Conservation (phyloP, 1,139 yeast species). For the Pichia sp. region DNA sequence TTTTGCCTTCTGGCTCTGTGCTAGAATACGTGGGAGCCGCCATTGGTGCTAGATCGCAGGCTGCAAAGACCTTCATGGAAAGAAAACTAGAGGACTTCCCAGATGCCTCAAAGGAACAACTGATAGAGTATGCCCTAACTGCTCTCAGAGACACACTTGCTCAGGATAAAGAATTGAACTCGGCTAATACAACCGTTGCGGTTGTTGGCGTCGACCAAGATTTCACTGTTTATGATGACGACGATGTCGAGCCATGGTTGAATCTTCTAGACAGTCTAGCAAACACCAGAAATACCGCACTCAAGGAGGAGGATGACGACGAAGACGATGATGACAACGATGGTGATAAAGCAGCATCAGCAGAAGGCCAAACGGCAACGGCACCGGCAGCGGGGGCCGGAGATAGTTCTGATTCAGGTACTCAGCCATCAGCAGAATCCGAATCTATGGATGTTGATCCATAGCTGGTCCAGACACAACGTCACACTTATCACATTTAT, state of each 20-base stretch:
- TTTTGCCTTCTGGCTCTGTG: constrained; percentile 92
- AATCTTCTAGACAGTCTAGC: constrained; percentile 51
- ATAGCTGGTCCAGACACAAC: background rate
- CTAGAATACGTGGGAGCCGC: constrained; percentile 91
- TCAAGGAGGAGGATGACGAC: constrained; percentile 35
- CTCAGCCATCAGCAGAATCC: constrained; percentile 15
- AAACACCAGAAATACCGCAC: constrained; percentile 45
- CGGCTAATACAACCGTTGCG: constrained; percentile 83
- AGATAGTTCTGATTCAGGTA: constrained; percentile 9
- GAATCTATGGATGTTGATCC: constrained; percentile 17
- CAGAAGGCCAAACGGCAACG: no score
- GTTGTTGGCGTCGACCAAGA: constrained; percentile 78
- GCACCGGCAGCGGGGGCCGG: background rate
- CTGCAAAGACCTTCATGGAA: constrained; percentile 93
- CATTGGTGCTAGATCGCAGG: constrained; percentile 97
- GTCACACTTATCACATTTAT: background rate
- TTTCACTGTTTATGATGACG: constrained; percentile 81
- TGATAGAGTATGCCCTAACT: constrained; percentile 81
- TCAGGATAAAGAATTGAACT: constrained; percentile 86
- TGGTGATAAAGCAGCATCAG: constrained; percentile 15
- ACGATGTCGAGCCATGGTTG: constrained; percentile 71
- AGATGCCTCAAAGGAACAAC: constrained; percentile 59
- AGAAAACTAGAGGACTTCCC: constrained; percentile 70
- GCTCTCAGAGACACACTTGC: constrained; percentile 92
- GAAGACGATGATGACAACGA: constrained; percentile 34